phyloP scores from a whole-genome alignment of 805 yeast species.

The Grigorovia humatica region DNA sequence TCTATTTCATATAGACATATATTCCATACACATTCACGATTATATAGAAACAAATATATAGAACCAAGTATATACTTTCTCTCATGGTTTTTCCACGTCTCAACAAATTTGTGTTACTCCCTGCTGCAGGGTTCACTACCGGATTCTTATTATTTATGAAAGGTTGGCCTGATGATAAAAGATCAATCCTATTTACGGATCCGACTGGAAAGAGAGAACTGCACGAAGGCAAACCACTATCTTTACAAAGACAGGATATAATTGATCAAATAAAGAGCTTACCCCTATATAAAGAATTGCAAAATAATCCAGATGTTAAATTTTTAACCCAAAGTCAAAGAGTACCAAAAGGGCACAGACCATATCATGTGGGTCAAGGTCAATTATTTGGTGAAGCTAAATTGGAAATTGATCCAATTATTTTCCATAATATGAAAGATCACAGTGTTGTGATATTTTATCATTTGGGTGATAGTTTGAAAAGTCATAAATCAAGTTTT shows the following conservation, averaged over 20 bases:
- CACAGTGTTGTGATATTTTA: slow-evolving; percentile 54
- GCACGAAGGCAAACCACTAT: slow-evolving; percentile 4
- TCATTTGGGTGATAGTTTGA: slow-evolving; percentile 55
- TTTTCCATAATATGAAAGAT: slow-evolving; percentile 40
- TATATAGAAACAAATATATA: too few species aligned
- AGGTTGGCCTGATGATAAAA: slow-evolving; percentile 26
- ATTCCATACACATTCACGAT: too few species aligned
- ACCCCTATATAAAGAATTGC: slow-evolving; percentile 15
- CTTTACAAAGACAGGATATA: slow-evolving; percentile 19
- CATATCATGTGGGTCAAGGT: slow-evolving; percentile 63
- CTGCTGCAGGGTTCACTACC: slow-evolving; percentile 22
- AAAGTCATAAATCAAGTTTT: slow-evolving; percentile 57
- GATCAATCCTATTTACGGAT: slow-evolving; percentile 9
- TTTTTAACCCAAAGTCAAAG: slow-evolving; percentile 32
- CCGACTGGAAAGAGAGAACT: background rate
- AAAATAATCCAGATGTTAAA: slow-evolving; percentile 8
- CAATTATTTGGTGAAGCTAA: slow-evolving; percentile 56
- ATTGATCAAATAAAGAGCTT: slow-evolving; percentile 17
- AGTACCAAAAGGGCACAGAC: slow-evolving; percentile 49
- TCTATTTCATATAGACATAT: too few species aligned
- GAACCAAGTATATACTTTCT: too few species aligned
- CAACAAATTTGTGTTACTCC: slow-evolving; percentile 18
- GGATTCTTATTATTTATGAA: slow-evolving; percentile 22
- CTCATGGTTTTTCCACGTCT: background rate
- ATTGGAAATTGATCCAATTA: slow-evolving; percentile 67